A percentile compares a stretch with the other conserved stretches of the same genome.
phyloP scores from a whole-genome alignment of 2,329 filamentous ascomycete genomes.

The Ophiocordyceps camponoti-floridani region DNA sequence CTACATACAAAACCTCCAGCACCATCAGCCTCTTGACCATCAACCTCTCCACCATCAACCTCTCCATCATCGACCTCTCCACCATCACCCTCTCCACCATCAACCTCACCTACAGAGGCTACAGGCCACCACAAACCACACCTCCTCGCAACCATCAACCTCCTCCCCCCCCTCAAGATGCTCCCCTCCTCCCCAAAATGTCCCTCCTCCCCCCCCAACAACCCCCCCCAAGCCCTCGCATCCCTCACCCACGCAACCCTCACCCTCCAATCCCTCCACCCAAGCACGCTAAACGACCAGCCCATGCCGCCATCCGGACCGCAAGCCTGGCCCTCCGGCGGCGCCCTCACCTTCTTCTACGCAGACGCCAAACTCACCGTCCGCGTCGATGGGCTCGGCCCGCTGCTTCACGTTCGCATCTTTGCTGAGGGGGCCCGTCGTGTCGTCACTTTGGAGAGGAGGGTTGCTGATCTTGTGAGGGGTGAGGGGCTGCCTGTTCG shows the following conservation, averaged over 20 bases:
- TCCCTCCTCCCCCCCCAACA: not conserved
- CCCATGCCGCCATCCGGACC: slow-evolving; percentile 48
- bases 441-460: slow-evolving; percentile 61
- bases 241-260: too few species aligned
- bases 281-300: slow-evolving; percentile 6
- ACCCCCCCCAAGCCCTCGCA: not conserved
- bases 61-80: not conserved
- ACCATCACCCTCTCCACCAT: too few species aligned
- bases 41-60: not conserved
- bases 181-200: not conserved
- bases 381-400: slow-evolving; percentile 65
- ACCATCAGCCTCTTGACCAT: not conserved
- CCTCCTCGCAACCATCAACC: not conserved
- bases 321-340: slow-evolving; percentile 50
- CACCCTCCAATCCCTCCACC: not conserved
- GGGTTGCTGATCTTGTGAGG: slow-evolving; percentile 54
- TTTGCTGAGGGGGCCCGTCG: slow-evolving; percentile 66
- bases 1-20: too few species aligned
- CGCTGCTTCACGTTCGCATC: slow-evolving; percentile 69
- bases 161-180: not conserved
- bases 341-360: slow-evolving; percentile 70
- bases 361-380: slow-evolving; percentile 69
- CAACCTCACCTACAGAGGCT: too few species aligned
- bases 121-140: too few species aligned
- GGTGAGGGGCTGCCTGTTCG: slow-evolving; percentile 34